phyloP scores from a whole-genome alignment of 495 filamentous ascomycete species.

The Neurospora africana region DNA sequence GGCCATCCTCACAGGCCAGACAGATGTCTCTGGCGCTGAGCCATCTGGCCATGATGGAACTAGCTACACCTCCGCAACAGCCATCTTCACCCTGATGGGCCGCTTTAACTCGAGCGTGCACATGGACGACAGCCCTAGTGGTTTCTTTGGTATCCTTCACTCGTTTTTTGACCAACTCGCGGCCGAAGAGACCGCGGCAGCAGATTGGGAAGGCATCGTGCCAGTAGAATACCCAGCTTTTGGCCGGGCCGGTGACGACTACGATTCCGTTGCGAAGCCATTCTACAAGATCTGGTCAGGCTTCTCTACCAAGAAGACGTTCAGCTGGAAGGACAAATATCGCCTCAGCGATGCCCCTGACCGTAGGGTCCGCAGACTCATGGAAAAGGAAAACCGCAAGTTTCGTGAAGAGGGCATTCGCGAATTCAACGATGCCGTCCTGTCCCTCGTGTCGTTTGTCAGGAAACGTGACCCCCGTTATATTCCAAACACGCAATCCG shows the following conservation, averaged over 20 bases:
- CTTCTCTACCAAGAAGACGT: conserved; percentile 78
- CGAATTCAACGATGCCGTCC: conserved; percentile 90
- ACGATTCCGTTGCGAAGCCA: conserved; percentile 58
- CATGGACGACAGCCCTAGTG: conserved; percentile 60
- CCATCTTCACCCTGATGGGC: conserved; percentile 62
- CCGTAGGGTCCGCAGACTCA: conserved; percentile 65
- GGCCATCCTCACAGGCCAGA: conserved; percentile 59
- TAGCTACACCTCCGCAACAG: conserved; percentile 63
- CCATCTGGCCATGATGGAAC: conserved; percentile 51
- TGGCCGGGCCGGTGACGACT: conserved; percentile 55
- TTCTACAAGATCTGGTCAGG: conserved; percentile 77
- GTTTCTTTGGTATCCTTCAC: conserved; percentile 73
- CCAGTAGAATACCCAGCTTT: conserved; percentile 66
- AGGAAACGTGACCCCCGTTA: conserved; percentile 87
- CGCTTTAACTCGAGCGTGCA: conserved; percentile 67
- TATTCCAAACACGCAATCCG: conserved; percentile 52
- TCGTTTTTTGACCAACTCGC: conserved; percentile 70
- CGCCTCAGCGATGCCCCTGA: conserved; percentile 78
- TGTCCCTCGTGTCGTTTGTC: conserved; percentile 77
- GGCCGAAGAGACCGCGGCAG: conserved; percentile 66
- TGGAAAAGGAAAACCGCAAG: conserved; percentile 93
- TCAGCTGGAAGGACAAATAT: conserved; percentile 81
- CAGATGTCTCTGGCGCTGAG: conserved; percentile 31
- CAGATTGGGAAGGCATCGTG: conserved; percentile 49
- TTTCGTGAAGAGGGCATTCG: conserved; percentile 71